These are phyloP conservation scores for Solanum virginianum DNA, from an alignment of 257 asterid species.

Conservation along the genomic window DNA sequence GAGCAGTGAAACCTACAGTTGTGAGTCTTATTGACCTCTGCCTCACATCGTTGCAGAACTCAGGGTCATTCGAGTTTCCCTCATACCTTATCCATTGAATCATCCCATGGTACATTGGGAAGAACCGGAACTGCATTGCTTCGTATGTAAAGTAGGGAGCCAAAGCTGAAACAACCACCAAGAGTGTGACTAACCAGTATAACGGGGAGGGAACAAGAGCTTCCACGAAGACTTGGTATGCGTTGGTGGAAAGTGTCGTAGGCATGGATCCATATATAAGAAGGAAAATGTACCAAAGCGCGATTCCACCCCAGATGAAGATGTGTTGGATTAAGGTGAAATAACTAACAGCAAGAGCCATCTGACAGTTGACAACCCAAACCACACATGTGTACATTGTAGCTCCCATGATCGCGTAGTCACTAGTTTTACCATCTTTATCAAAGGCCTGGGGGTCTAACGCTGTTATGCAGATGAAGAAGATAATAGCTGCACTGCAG, in stretches of 20 bases:
- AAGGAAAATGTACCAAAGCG: conserved; percentile 70
- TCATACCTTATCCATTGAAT: conserved; percentile 83
- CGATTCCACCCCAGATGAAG: conserved; percentile 85
- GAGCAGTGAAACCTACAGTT: conserved; percentile 85
- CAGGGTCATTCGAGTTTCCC: conserved; percentile 59
- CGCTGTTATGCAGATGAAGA: conserved; percentile 49
- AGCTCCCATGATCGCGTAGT: conserved; percentile 46
- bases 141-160: conserved; percentile 49
- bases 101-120: conserved; percentile 70
- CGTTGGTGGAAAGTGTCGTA: conserved; percentile 37
- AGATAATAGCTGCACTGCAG: conserved; percentile 49
- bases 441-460: conserved; percentile 52
- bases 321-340: conserved; percentile 85
- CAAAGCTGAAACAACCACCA: conserved; percentile 27
- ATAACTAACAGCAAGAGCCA: conserved; percentile 76
- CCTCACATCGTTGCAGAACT: conserved; percentile 48
- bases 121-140: conserved; percentile 29
- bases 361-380: conserved; percentile 92
- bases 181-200: conserved; percentile 41
- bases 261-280: conserved; percentile 55
- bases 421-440: conserved; percentile 53
- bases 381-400: conserved; percentile 76
- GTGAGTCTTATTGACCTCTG: conserved; percentile 59
- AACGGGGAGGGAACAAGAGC: conserved; percentile 60
- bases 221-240: conserved; percentile 57